phyloP scores from a whole-genome alignment of 495 filamentous ascomycete genomes.

The Trichoderma gamsii region DNA sequence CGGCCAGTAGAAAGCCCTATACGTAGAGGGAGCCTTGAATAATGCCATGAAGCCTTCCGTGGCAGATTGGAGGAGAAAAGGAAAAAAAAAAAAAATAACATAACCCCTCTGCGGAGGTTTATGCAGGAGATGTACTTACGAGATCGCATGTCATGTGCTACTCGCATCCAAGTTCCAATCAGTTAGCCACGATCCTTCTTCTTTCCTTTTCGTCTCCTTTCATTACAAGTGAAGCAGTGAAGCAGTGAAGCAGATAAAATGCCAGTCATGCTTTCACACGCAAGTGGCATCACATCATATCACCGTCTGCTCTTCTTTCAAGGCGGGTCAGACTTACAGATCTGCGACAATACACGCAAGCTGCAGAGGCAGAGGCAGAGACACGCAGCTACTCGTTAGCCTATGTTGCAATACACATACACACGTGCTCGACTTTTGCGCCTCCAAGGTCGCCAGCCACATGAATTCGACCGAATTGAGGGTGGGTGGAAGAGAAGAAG shows the following conservation, averaged over 20 bases:
- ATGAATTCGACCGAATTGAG: slow-evolving; percentile 6
- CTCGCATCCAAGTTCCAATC: slow-evolving; percentile 26
- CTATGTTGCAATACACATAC: background rate
- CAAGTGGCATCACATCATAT: background rate
- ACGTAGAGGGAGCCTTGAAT: slow-evolving; percentile 13
- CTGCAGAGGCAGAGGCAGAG: slow-evolving; percentile 44
- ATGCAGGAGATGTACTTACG: slow-evolving; percentile 56
- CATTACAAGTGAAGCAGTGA: slow-evolving; percentile 7
- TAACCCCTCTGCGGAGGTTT: background rate
- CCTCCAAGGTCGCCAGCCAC: slow-evolving; percentile 18
- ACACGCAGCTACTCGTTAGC: slow-evolving; percentile 7
- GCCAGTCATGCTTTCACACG: background rate
- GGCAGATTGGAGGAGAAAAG: no score
- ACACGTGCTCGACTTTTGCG: slow-evolving; percentile 39
- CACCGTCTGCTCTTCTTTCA: background rate
- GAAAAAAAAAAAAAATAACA: slow-evolving; percentile 16
- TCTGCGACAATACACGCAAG: slow-evolving; percentile 98
- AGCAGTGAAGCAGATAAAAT: slow-evolving; percentile 18
- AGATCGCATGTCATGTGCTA: slow-evolving; percentile 99
- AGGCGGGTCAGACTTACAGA: slow-evolving; percentile 67
- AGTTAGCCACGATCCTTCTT: slow-evolving; percentile 25
- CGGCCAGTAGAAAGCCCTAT: slow-evolving; percentile 10
- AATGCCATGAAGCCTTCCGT: background rate
- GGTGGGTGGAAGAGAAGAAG: slow-evolving; percentile 23
- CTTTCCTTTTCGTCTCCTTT: background rate